Evolutionary conservation across 2,329 filamentous ascomycete species (phyloP).

Genomic region (Penicillium glabrum): DNA sequence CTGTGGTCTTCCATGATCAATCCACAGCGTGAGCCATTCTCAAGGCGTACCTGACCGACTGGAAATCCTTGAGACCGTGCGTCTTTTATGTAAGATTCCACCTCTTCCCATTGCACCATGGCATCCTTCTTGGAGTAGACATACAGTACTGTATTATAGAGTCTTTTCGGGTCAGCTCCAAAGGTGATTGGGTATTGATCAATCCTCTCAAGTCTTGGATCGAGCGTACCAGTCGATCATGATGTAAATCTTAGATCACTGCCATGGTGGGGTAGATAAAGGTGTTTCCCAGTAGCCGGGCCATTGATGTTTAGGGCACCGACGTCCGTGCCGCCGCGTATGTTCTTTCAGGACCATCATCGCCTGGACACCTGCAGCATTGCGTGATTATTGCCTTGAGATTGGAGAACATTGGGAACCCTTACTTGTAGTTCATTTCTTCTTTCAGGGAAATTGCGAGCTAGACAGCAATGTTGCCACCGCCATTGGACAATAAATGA

Average conservation of each 20-base stretch:
- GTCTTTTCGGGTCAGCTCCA: conserved; percentile 9
- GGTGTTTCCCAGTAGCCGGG: conserved; percentile 9
- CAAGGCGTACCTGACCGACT: conserved; percentile 15
- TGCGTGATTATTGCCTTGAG: conserved; percentile 18
- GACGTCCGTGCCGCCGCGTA: conserved; percentile 16
- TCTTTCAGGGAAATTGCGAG: conserved; percentile 20
- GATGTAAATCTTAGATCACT: conserved; percentile 12
- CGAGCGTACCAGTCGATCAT: conserved; percentile 7
- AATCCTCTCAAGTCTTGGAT: conserved; percentile 13
- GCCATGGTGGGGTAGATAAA: conserved; percentile 19
- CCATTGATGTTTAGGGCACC: conserved; percentile 4
- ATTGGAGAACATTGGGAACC: conserved; percentile 1
- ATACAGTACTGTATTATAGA: conserved; percentile 2
- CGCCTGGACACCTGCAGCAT: conserved; percentile 18
- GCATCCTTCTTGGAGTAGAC: conserved; percentile 19
- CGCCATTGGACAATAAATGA: conserved; percentile 26
- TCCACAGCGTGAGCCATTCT: neutral
- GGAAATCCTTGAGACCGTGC: conserved; percentile 10
- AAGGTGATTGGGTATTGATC: conserved; percentile 19
- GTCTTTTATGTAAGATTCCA: conserved; percentile 17
- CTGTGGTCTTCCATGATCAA: too few species aligned
- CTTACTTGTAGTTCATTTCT: neutral
- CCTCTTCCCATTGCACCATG: conserved; percentile 20
- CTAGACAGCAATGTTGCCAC: conserved; percentile 19
- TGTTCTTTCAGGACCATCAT: conserved; percentile 15